Base-by-base conservation (phyloP, 208 protist species). In the Leishmania gerbilli region DNA sequence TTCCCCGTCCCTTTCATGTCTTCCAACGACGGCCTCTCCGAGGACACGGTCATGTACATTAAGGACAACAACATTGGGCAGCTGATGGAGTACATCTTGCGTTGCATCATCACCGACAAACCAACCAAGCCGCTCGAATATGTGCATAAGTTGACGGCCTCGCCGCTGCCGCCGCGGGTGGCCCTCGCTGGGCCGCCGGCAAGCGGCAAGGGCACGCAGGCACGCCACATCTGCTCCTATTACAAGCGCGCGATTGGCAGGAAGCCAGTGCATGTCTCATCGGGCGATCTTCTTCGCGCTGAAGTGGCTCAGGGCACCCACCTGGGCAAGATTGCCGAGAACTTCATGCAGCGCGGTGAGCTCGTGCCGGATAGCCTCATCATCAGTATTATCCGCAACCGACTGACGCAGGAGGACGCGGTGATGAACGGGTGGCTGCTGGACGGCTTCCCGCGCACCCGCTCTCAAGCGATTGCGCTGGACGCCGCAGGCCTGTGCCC, bases 391-490 rank as follows among this genome's bases (percentile, higher is more conserved):
- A 88, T 96, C 42, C 89, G 85, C 47, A 75, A 92, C n/a, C 92
- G 94, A 37, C 84, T 98, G 42, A 64, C 87, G 64, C 47, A 93
- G 76, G 89, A 92, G 24, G 94, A 98, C 68, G 93, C 87, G 27
- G 74, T 89, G 65, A 67, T 87, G 71, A 89, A 95, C 60, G 97
- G 97, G 34, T 99, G 94, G 92, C 84, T 99, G 76, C 86, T 99
- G 19, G 96, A 98, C 77, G 97, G 97, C 49, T 99, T 97, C 82
- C 97, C 97, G 19, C 89, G 96, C 60, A 98, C 90, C 58, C 71
- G 84, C 27, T 87, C 72, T 55, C 97, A 99, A 88, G 97, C 95
- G 47, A 79, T 87, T 69, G 87, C 88, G 49, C 87, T 98, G 31
- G 92, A 98, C 64, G 82, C 81, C 11, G 80, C 80, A 7, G 93